Percentiles rank a stretch among this genome's conserved stretches.
These are phyloP conservation scores for Phytophthora hibernalis DNA, from an alignment of 352 stramenopile genomes.

Conservation along the genomic window DNA sequence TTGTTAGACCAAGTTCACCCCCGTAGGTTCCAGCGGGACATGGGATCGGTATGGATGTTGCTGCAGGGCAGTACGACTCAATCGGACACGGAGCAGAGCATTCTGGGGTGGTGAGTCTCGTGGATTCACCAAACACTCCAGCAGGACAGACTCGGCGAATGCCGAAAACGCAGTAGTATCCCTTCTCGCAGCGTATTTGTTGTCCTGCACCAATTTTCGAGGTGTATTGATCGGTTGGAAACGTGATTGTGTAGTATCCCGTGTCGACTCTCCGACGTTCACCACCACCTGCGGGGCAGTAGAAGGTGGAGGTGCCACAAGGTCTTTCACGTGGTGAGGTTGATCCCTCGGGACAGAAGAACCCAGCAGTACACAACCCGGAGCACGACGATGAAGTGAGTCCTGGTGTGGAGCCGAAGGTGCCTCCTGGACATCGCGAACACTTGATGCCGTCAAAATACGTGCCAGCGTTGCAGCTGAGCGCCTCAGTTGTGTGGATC, in stretches of 20 bases:
- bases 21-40: constrained; percentile 67
- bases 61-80: constrained; percentile 65
- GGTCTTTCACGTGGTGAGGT: constrained; percentile 52
- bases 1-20: constrained; percentile 37
- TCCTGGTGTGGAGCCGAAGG: constrained; percentile 50
- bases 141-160: constrained; percentile 59
- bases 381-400: constrained; percentile 53
- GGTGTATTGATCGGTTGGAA: constrained; percentile 28
- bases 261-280: constrained; percentile 44
- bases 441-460: constrained; percentile 57
- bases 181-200: constrained; percentile 60
- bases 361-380: constrained; percentile 49
- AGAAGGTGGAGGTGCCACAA: constrained; percentile 64
- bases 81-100: constrained; percentile 57
- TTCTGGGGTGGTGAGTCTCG: constrained; percentile 30
- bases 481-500: constrained; percentile 10
- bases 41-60: constrained; percentile 47
- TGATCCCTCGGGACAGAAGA: constrained; percentile 71
- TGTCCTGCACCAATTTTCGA: constrained; percentile 8
- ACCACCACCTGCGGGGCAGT: constrained; percentile 60
- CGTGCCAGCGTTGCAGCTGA: constrained; percentile 53
- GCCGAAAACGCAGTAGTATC: constrained; percentile 68
- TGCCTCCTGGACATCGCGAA: constrained; percentile 54
- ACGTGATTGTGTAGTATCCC: constrained; percentile 68
- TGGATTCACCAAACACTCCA: constrained; percentile 55